Percentiles rank a stretch among this genome's conserved stretches.
Evolutionary conservation across 1,284 basidiomycete species (phyloP).

Genomic region (Pseudozyma thailandica): DNA sequence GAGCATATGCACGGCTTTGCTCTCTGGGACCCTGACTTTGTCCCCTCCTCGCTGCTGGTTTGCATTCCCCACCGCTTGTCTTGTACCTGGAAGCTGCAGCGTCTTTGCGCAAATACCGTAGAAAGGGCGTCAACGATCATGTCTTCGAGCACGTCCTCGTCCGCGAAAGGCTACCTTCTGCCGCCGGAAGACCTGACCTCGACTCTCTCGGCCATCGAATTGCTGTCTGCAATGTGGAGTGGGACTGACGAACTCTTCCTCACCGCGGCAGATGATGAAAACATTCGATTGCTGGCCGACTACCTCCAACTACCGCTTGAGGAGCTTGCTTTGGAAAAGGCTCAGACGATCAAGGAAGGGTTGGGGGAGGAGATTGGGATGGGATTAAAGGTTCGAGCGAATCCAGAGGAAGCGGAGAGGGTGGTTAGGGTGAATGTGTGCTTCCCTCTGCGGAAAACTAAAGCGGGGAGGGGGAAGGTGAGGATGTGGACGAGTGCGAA

Average conservation of each 20-base stretch:
- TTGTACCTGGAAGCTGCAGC: too few relatives aligned
- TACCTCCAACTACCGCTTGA: constrained; percentile 38
- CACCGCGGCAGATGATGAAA: constrained; percentile 4
- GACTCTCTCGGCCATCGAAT: constrained; percentile 33
- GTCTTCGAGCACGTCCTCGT: not conserved
- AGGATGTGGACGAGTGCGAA: constrained; percentile 23
- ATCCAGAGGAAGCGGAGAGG: constrained; percentile 1
- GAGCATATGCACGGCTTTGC: too few relatives aligned
- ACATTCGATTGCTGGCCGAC: constrained; percentile 16
- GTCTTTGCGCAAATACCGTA: too few relatives aligned
- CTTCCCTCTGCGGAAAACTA: constrained; percentile 16
- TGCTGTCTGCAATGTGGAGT: constrained; percentile 54
- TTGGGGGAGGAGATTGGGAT: constrained; percentile 26
- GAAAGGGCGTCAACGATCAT: too few relatives aligned
- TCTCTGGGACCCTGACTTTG: too few relatives aligned
- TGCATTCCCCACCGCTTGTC: too few relatives aligned
- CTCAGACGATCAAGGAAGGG: constrained; percentile 24
- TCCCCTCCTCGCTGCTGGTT: too few relatives aligned
- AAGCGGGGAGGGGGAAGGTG: not conserved
- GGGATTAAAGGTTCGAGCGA: constrained; percentile 23
- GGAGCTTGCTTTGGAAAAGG: constrained; percentile 10
- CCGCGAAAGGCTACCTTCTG: constrained; percentile 9
- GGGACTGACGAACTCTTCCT: constrained; percentile 36
- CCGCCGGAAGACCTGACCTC: constrained; percentile 36
- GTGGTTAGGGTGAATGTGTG: constrained; percentile 24